A percentile compares a stretch with the other conserved stretches of the same genome.
phyloP scores from a whole-genome alignment of 2,329 filamentous ascomycete species.

The Grosmannia clavigera region DNA sequence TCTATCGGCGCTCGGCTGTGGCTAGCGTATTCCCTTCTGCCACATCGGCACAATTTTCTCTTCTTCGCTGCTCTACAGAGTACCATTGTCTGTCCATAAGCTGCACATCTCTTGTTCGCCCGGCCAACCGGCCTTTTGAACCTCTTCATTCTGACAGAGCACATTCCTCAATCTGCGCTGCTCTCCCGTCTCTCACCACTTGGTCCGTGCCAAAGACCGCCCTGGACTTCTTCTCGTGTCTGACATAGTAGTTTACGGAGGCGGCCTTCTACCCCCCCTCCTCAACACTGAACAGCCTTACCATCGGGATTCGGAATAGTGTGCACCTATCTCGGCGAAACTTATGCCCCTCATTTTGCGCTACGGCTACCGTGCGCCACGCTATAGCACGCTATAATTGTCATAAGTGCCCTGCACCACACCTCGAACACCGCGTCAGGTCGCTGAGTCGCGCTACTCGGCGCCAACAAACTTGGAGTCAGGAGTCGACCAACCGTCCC shows the following conservation, averaged over 20 bases:
- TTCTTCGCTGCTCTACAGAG: neutral
- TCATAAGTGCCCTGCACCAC: neutral
- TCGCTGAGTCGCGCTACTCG: neutral
- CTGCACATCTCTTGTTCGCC: neutral
- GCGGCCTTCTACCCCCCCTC: neutral
- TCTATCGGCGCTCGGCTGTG: neutral
- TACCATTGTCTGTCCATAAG: neutral
- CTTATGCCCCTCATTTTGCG: neutral
- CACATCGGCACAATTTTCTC: neutral
- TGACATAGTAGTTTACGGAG: neutral
- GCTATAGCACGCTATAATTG: conserved; percentile 5
- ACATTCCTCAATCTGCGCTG: neutral
- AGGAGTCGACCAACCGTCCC: neutral
- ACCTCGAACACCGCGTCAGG: neutral
- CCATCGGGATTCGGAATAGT: neutral
- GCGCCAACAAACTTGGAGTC: neutral
- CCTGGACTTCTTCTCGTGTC: neutral
- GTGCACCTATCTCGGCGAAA: neutral
- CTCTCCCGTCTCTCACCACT: neutral
- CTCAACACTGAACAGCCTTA: neutral
- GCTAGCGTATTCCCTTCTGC: neutral
- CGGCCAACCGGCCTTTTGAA: neutral
- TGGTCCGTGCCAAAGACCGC: neutral
- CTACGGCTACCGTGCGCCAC: conserved; percentile 6
- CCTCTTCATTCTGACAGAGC: neutral